These are phyloP conservation scores for Lepiota subincarnata DNA, from an alignment of 768 basidiomycete species.

Conservation along the genomic window DNA sequence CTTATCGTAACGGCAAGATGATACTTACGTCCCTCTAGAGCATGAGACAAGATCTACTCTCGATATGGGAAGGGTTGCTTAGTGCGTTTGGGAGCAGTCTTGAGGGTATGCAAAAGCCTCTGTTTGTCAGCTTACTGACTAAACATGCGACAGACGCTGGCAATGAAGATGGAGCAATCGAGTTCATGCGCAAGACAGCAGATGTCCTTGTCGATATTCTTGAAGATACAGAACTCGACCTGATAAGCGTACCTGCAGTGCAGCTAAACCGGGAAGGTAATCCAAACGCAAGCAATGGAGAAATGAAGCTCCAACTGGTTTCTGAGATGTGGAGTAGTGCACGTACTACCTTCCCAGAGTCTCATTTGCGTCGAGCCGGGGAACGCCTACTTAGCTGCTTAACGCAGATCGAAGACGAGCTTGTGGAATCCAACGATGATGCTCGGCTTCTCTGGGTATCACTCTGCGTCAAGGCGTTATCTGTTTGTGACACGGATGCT, in stretches of 20 bases:
- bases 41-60: slow-evolving; percentile 41
- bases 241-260: slow-evolving; percentile 14
- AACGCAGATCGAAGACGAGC: slow-evolving; percentile 40
- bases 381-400: slow-evolving; percentile 46
- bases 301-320: slow-evolving; percentile 56
- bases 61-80: slow-evolving; percentile 57
- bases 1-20: slow-evolving; percentile 3
- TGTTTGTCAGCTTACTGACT: slow-evolving; percentile 2
- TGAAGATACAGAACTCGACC: slow-evolving; percentile 41
- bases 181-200: slow-evolving; percentile 37
- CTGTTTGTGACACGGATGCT: slow-evolving; percentile 39
- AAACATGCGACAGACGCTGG: slow-evolving; percentile 33
- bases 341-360: slow-evolving; percentile 36
- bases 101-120: slow-evolving; percentile 34
- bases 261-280: slow-evolving; percentile 8
- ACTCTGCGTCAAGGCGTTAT: slow-evolving; percentile 52
- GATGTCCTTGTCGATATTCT: slow-evolving; percentile 47
- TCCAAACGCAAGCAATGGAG: slow-evolving; percentile 25
- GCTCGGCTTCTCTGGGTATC: slow-evolving; percentile 55
- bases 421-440: slow-evolving; percentile 39
- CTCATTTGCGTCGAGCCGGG: slow-evolving; percentile 39
- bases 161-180: slow-evolving; percentile 33
- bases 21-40: not conserved
- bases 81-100: slow-evolving; percentile 42
- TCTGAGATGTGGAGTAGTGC: slow-evolving; percentile 55